These are phyloP conservation scores for Russula vinacea DNA, from an alignment of 768 basidiomycete genomes.

Conservation along the genomic window DNA sequence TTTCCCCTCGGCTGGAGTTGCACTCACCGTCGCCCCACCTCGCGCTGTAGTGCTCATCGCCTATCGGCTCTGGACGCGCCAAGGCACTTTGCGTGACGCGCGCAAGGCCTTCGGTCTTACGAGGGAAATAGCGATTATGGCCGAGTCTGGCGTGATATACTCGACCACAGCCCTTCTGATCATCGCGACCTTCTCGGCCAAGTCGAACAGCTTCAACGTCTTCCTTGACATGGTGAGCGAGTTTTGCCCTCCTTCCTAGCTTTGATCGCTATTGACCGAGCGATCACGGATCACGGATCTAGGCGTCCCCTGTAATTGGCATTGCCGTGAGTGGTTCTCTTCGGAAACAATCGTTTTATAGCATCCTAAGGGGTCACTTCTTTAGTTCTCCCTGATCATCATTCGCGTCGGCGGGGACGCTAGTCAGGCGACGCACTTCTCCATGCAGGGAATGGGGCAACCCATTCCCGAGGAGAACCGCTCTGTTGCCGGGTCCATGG, in stretches of 20 bases:
- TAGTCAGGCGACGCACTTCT: constrained; percentile 19
- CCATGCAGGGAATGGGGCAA: constrained; percentile 21
- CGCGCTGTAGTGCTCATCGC: constrained; percentile 31
- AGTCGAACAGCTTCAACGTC: constrained; percentile 25
- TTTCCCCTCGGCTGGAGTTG: not conserved
- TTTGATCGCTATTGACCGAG: not conserved
- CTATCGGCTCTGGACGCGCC: constrained; percentile 33
- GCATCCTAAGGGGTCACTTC: not conserved
- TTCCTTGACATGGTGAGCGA: constrained; percentile 26
- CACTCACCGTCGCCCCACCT: not conserved
- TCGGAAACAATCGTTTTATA: not conserved
- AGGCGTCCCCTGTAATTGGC: constrained; percentile 25
- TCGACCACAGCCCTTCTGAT: constrained; percentile 18
- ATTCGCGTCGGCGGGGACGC: constrained; percentile 6
- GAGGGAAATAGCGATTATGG: constrained; percentile 21
- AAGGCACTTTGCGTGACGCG: constrained; percentile 24
- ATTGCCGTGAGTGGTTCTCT: constrained; percentile 16
- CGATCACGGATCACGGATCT: not conserved
- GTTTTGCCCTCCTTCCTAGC: too few relatives aligned
- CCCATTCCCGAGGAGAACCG: constrained; percentile 16
- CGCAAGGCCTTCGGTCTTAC: constrained; percentile 23
- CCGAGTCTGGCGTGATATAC: constrained; percentile 27
- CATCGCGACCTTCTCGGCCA: constrained; percentile 18
- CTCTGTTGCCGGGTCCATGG: constrained; percentile 18
- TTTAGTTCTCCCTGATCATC: constrained; percentile 23